These are phyloP conservation scores for Phlebiopsis flavidoalba DNA, from an alignment of 768 basidiomycete genomes.

Conservation along the genomic window DNA sequence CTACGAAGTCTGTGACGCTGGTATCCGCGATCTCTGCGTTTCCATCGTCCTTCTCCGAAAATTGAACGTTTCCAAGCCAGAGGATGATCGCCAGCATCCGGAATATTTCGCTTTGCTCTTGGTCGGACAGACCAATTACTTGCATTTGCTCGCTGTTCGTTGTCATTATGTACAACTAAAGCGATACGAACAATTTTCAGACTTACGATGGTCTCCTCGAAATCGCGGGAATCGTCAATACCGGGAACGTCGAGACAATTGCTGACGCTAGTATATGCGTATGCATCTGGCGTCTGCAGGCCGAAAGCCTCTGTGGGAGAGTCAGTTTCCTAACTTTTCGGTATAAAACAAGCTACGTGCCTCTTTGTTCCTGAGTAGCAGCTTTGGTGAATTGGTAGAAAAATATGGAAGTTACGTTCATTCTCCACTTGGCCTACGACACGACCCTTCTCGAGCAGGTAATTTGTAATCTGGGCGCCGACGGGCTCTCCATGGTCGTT, in stretches of 20 bases:
- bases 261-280: conserved; percentile 88
- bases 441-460: conserved; percentile 93
- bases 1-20: conserved; percentile 91
- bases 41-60: conserved; percentile 82
- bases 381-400: conserved; percentile 99
- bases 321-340: background rate
- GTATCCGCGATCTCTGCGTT: conserved; percentile 78
- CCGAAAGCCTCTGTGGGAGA: conserved; percentile 78
- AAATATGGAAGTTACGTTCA: conserved; percentile 96
- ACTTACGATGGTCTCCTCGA: conserved; percentile 80
- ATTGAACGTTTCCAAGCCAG: conserved; percentile 96
- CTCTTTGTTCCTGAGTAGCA: conserved; percentile 83
- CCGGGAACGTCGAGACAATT: conserved; percentile 89
- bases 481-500: conserved; percentile 89
- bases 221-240: conserved; percentile 88
- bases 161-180: background rate
- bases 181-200: background rate
- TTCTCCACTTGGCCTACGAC: conserved; percentile 96
- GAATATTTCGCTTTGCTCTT: conserved; percentile 91
- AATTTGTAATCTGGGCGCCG: conserved; percentile 98
- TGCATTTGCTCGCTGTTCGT: conserved; percentile 82
- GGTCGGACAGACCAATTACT: conserved; percentile 76
- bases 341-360: conserved; percentile 35
- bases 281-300: conserved; percentile 92
- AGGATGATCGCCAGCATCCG: conserved; percentile 87